Percentiles rank a stretch among this genome's conserved stretches.
phyloP scores from a whole-genome alignment of 2,329 filamentous ascomycete genomes.

The Whalleya microplaca region DNA sequence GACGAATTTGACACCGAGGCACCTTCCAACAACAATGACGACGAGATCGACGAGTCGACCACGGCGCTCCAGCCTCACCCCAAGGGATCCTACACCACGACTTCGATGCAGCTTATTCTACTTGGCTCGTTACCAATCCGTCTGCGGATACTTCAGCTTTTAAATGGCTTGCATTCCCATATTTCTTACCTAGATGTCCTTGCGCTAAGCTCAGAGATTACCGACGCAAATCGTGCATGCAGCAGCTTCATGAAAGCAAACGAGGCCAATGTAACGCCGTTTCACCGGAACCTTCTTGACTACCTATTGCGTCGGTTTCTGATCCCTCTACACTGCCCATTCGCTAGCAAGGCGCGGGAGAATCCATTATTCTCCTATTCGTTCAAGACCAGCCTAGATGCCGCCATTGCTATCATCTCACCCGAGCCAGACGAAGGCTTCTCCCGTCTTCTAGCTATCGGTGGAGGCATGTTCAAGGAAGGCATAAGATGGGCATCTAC shows the following conservation, averaged over 20 bases:
- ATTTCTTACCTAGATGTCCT: constrained; percentile 32
- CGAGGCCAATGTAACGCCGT: constrained; percentile 34
- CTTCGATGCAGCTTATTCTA: constrained; percentile 42
- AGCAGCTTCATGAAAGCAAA: constrained; percentile 26
- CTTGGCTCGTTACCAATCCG: constrained; percentile 42
- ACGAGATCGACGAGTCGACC: constrained; percentile 33
- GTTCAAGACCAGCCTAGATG: constrained; percentile 50
- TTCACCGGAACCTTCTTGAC: constrained; percentile 54
- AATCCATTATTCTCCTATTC: constrained; percentile 56
- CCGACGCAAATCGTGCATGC: constrained; percentile 28
- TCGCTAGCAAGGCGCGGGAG: constrained; percentile 44
- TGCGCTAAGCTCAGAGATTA: constrained; percentile 39
- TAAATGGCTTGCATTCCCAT: background rate
- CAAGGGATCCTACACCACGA: constrained; percentile 34
- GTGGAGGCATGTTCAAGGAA: constrained; percentile 48
- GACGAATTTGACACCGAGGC: constrained; percentile 46
- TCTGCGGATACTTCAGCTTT: background rate
- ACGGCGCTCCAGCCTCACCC: constrained; percentile 28
- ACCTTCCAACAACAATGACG: constrained; percentile 43
- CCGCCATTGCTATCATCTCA: constrained; percentile 42
- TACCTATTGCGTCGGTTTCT: constrained; percentile 58
- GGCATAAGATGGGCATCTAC: constrained; percentile 40
- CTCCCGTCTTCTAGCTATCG: constrained; percentile 39
- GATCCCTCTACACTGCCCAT: constrained; percentile 56
- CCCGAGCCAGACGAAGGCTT: constrained; percentile 43